phyloP scores from a whole-genome alignment of 1,139 yeast genomes.

The Candida sp. region DNA sequence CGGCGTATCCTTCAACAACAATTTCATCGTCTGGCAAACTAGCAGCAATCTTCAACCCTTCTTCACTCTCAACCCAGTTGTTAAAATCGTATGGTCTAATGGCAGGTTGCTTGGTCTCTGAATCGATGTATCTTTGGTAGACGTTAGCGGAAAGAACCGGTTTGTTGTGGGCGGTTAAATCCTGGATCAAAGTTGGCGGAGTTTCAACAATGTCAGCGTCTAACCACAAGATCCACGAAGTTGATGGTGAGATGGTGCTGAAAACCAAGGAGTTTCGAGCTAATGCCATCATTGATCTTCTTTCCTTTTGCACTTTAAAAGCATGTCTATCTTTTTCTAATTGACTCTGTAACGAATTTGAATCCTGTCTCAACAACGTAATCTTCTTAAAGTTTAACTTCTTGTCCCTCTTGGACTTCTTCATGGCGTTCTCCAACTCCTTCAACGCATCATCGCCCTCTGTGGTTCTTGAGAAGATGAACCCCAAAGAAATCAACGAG shows the following conservation, averaged over 20 bases:
- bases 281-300: constrained; percentile 90
- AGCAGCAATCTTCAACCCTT: constrained; percentile 76
- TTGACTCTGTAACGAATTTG: constrained; percentile 71
- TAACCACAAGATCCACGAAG: constrained; percentile 96
- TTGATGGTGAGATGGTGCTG: constrained; percentile 87
- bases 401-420: constrained; percentile 57
- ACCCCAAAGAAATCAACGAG: constrained; percentile 83
- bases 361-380: constrained; percentile 90
- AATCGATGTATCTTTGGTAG: constrained; percentile 76
- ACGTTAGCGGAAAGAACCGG: constrained; percentile 93
- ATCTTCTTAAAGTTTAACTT: constrained; percentile 73
- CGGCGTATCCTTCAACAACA: constrained; percentile 90
- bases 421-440: constrained; percentile 73
- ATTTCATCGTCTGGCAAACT: constrained; percentile 85
- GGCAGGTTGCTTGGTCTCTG: constrained; percentile 55
- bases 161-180: constrained; percentile 83
- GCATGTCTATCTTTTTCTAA: constrained; percentile 77
- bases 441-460: constrained; percentile 83
- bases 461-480: constrained; percentile 80
- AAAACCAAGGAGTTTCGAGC: constrained; percentile 92
- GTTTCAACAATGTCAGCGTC: constrained; percentile 95
- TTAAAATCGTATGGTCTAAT: constrained; percentile 94
- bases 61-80: constrained; percentile 95
- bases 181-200: constrained; percentile 82
- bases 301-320: constrained; percentile 80